Evolutionary conservation across 208 protist genomes (phyloP).

Genomic region (Trypanosoma theileri): DNA sequence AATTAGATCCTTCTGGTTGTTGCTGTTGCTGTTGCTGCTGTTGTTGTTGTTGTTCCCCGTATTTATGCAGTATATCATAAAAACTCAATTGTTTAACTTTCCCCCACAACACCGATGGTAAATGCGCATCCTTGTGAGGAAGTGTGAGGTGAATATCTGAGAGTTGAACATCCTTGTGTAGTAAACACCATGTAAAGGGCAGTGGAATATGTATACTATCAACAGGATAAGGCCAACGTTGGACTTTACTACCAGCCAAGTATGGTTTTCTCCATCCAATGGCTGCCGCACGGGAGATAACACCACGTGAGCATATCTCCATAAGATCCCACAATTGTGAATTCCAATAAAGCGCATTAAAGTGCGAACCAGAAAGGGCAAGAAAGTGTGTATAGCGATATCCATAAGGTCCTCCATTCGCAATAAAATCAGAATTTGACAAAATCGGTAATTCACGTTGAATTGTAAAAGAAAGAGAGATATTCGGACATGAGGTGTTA

Average conservation of each 20-base stretch:
- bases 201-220: no score
- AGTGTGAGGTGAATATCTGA: constrained; percentile 19
- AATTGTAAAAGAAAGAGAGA: constrained; percentile 26
- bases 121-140: neutral
- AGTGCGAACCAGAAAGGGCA: neutral
- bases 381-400: constrained; percentile 36
- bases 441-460: constrained; percentile 26
- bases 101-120: constrained; percentile 16
- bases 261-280: constrained; percentile 23
- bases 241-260: neutral
- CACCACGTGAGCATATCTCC: constrained; percentile 36
- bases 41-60: no score
- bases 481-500: neutral
- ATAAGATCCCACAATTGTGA: constrained; percentile 32
- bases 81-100: constrained; percentile 8
- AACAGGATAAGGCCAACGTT: constrained; percentile 3
- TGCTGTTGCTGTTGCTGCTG: no score
- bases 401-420: constrained; percentile 20
- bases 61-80: constrained; percentile 23
- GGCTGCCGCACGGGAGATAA: constrained; percentile 29
- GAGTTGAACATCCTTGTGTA: constrained; percentile 25
- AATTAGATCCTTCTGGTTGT: neutral
- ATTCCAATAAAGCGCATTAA: constrained; percentile 33
- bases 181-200: constrained; percentile 22
- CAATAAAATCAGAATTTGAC: constrained; percentile 40